phyloP scores from a whole-genome alignment of 768 basidiomycete species.

The Russula brevipes region DNA sequence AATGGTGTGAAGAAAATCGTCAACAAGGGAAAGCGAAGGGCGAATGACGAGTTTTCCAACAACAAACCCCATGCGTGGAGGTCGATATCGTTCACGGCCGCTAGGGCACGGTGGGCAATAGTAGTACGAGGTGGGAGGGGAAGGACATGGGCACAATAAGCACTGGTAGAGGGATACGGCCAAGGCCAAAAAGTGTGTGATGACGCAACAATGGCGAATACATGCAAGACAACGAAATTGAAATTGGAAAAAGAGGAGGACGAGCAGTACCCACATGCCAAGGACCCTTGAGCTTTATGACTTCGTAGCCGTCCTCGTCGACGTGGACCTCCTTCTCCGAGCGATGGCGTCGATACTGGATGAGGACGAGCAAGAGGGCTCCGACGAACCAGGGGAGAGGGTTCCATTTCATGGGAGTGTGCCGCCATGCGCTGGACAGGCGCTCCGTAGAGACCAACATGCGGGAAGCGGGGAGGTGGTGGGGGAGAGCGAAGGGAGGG shows the following conservation, averaged over 20 bases:
- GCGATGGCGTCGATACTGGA: slow-evolving; percentile 60
- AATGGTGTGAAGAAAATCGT: neutral
- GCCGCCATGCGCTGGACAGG: slow-evolving; percentile 71
- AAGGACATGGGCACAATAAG: neutral
- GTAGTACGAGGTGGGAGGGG: neutral
- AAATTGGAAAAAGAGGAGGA: neutral
- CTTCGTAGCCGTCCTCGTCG: slow-evolving; percentile 77
- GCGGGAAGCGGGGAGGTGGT: slow-evolving; percentile 1
- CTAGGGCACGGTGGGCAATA: neutral
- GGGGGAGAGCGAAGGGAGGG: neutral
- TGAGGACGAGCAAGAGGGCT: slow-evolving; percentile 74
- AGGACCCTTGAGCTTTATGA: slow-evolving; percentile 79
- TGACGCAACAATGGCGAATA: neutral
- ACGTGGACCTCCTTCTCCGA: slow-evolving; percentile 61
- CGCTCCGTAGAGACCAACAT: slow-evolving; percentile 40
- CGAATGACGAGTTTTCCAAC: neutral
- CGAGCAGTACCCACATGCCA: slow-evolving; percentile 67
- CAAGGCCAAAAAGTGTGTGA: neutral
- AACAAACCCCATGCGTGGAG: neutral
- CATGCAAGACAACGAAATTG: neutral
- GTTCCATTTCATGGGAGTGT: slow-evolving; percentile 93
- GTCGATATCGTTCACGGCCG: neutral
- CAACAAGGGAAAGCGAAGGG: neutral
- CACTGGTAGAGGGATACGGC: neutral
- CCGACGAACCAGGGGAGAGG: slow-evolving; percentile 89